Base-by-base conservation (phyloP, 1,284 basidiomycete genomes). In the Cronartium quercuum region DNA sequence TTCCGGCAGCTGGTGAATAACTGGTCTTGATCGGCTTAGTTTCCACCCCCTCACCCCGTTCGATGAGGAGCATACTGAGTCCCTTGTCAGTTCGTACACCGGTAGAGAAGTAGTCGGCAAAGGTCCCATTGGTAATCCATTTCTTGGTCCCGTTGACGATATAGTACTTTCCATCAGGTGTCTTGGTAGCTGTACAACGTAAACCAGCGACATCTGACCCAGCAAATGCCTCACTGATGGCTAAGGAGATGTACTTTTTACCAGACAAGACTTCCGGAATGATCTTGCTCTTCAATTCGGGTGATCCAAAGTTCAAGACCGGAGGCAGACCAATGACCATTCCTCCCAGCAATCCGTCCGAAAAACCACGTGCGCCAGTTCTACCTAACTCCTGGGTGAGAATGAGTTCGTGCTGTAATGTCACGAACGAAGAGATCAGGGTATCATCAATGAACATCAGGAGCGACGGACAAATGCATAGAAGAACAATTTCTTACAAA, bases 41-140 rank as follows among this genome's bases (percentile, higher is more conserved):
- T 80, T 89, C 87, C 44, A 97, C 88, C 57, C 91, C 82, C 64
- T 83, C 83, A 68, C 78, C 78, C 34, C 82, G 81, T 78, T 89
- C 87, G 34, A 94, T 88, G 61, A 94, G 85, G 77, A 96, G 88
- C 77, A 92, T 90, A 4, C 91, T 91, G 77, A 93, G 87, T 37
- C 93, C 92, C 76, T 90, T 87, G 82, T 91, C 85, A 34, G 82
- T 82, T 78, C 82, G 79, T 76, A 80, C 79, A 42, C 80, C 80
- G 24, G 81, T 81, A 42, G 80, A 80, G 68, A 75, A 75, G 40
- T 75, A 75, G 24, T 75, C 71, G 18, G 65, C 64, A 67, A 75
- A 75, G 21, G 71, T 63, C 65, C 91, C 92, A 79, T 94, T 96
- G 61, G 94, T 94, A 80, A 97, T 97, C 94, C 94, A 96, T 88